A percentile compares a stretch with the other conserved stretches of the same genome.
Evolutionary conservation across 1,284 basidiomycete species (phyloP).

Genomic region (Ustilago bromivora): DNA sequence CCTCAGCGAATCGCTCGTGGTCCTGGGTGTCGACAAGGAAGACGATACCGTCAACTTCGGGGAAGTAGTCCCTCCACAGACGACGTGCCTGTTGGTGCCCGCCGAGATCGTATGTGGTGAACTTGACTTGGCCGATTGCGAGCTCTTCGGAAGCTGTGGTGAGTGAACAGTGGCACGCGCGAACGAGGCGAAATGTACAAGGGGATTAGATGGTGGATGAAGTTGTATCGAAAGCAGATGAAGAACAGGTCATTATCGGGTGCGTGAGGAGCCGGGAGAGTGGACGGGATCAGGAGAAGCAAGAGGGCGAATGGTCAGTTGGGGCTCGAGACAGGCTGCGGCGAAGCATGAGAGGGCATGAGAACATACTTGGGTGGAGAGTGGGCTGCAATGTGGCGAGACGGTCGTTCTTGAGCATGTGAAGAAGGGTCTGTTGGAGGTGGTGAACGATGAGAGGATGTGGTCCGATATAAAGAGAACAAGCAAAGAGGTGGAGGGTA

Average conservation of each 20-base stretch:
- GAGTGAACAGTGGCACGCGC: neutral
- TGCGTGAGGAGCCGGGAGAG: neutral
- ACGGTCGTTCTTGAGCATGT: constrained; percentile 99
- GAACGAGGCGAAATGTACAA: neutral
- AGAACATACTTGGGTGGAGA: constrained; percentile 89
- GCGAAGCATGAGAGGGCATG: too few relatives aligned
- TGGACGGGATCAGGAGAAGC: neutral
- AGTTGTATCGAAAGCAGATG: neutral
- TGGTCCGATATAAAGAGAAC: neutral
- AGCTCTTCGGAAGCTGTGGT: constrained; percentile 93
- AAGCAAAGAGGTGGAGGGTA: neutral
- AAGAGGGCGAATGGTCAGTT: constrained; percentile 35
- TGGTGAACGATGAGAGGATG: neutral
- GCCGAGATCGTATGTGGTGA: constrained; percentile 98
- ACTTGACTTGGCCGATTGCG: constrained; percentile 98
- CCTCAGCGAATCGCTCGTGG: constrained; percentile 93
- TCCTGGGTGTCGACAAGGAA: constrained; percentile 98
- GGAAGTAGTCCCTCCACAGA: constrained; percentile 99
- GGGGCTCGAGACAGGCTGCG: neutral
- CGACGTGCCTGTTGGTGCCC: constrained; percentile 98
- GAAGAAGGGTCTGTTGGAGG: constrained; percentile 83
- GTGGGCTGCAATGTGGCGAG: constrained; percentile 98
- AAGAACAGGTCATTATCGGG: constrained; percentile 17
- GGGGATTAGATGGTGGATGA: too few relatives aligned
- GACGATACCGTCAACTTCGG: constrained; percentile 98